A percentile compares a stretch with the other conserved stretches of the same genome.
phyloP scores from a whole-genome alignment of 176 grass and related monocot species.

The Leersia perrieri region DNA sequence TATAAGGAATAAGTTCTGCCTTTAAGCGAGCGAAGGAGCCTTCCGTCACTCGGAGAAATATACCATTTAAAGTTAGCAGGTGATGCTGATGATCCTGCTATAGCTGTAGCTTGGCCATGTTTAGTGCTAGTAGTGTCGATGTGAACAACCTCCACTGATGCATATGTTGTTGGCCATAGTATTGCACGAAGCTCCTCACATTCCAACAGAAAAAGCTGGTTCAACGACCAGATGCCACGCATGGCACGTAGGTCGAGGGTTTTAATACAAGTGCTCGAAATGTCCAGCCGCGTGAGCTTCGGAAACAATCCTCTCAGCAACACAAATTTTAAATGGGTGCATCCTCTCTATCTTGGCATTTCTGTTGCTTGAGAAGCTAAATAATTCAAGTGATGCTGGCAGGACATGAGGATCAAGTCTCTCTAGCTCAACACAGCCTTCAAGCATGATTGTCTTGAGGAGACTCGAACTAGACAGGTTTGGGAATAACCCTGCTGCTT shows the following conservation, averaged over 20 bases:
- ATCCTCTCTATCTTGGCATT: not conserved
- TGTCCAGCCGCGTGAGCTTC: not conserved
- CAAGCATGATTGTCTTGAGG: not conserved
- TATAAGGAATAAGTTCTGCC: no score
- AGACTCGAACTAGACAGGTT: not conserved
- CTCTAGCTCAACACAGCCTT: not conserved
- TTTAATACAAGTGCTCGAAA: not conserved
- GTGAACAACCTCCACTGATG: not conserved
- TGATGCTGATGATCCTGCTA: not conserved
- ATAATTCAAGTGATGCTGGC: not conserved
- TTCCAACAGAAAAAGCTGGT: not conserved
- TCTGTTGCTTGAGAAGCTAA: not conserved
- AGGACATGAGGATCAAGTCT: not conserved
- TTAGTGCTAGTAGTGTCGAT: not conserved
- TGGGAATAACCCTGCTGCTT: not conserved
- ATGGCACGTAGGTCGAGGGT: not conserved
- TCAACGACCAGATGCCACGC: not conserved
- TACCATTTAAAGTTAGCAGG: not conserved
- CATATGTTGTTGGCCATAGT: not conserved
- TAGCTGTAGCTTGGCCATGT: no score
- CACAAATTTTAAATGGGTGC: not conserved
- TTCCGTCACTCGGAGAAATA: conserved; percentile 1
- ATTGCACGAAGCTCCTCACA: conserved; percentile 23
- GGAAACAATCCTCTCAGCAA: not conserved
- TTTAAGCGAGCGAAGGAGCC: not conserved